These are phyloP conservation scores for Myxozyma neotropica DNA, from an alignment of 805 yeast species.

Conservation along the genomic window DNA sequence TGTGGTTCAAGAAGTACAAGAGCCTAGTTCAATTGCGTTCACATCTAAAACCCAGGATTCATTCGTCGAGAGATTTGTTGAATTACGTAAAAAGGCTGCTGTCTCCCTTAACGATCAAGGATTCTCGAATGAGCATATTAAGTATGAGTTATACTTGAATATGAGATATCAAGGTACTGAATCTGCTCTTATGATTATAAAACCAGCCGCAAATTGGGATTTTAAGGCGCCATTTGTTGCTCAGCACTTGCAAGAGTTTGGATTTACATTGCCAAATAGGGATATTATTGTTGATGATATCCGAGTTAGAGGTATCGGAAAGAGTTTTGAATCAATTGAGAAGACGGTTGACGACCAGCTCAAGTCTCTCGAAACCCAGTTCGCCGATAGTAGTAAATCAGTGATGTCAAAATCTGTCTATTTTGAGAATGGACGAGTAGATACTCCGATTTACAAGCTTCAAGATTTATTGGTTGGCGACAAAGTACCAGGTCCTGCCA, in stretches of 20 bases:
- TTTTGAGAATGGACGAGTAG: conserved; percentile 53
- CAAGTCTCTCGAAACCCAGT: conserved; percentile 39
- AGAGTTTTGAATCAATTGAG: conserved; percentile 50
- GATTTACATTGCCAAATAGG: conserved; percentile 59
- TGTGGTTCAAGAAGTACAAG: conserved; percentile 77
- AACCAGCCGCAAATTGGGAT: conserved; percentile 39
- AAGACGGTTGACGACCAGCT: conserved; percentile 58
- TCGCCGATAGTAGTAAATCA: neutral
- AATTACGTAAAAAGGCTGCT: conserved; percentile 50
- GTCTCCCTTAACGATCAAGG: conserved; percentile 56
- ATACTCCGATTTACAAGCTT: conserved; percentile 59
- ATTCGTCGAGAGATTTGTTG: conserved; percentile 52
- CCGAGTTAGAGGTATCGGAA: conserved; percentile 74
- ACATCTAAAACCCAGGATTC: conserved; percentile 39
- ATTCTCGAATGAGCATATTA: conserved; percentile 49
- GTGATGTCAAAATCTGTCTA: conserved; percentile 52
- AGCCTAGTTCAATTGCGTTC: conserved; percentile 60
- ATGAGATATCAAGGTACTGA: conserved; percentile 89
- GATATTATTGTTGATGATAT: conserved; percentile 70
- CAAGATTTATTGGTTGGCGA: conserved; percentile 59
- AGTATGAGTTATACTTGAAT: conserved; percentile 67
- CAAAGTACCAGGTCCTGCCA: conserved; percentile 67
- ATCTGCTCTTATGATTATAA: conserved; percentile 71
- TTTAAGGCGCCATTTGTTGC: conserved; percentile 53
- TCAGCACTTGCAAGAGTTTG: conserved; percentile 70